Base-by-base conservation (phyloP, 208 protist genomes). In the Acanthamoeba sp. region DNA sequence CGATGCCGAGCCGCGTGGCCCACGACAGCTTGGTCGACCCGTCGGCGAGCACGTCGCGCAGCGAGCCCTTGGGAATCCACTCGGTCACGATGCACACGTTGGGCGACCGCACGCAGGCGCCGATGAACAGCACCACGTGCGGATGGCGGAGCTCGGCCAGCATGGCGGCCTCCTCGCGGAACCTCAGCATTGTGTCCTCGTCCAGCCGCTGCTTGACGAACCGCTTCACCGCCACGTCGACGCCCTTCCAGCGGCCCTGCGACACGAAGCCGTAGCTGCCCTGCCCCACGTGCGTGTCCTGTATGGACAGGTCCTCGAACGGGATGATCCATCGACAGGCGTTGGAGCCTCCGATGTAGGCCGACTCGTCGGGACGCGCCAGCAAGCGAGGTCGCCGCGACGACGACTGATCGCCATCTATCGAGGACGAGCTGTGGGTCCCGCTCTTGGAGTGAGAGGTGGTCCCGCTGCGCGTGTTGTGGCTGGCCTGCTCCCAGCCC, bases 181-280 rank as follows among this genome's bases (percentile, higher is more conserved):
- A 91, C 24, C 59, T 32, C 57, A 73, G 57, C 85, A 91, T 91
- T 6, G 85, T 91, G 18, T 91, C 59, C 57, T 91, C 85, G 57
- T 91, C 85, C 14, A 91, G 55, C 57, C 38, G 32, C 57, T 91
- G 85, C 85, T 73, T 64, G 2, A 52, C 38, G 57, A 91, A 52
- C 85, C 59, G n/a, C 85, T 91, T 91, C 34, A 91, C 85, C 10
- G 85, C 85, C 85, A 91, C 85, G 10, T 91, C 85, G 32, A 91
- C 59, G 85, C 85, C 85, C 85, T 73, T 64, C 57, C 85, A 91
- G 1, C 59, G 50, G 36, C 85, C 85, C 55, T 36, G 48, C 38
- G 50, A 73, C 36, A 91, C 85, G 27, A 73, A 42, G 29, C 85
- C 85, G 38, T 55, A 91, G 55, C 55, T 52, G 85, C 85, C 85